These are phyloP conservation scores for Cercophora scortea DNA, from an alignment of 495 filamentous ascomycete species.

Conservation along the genomic window DNA sequence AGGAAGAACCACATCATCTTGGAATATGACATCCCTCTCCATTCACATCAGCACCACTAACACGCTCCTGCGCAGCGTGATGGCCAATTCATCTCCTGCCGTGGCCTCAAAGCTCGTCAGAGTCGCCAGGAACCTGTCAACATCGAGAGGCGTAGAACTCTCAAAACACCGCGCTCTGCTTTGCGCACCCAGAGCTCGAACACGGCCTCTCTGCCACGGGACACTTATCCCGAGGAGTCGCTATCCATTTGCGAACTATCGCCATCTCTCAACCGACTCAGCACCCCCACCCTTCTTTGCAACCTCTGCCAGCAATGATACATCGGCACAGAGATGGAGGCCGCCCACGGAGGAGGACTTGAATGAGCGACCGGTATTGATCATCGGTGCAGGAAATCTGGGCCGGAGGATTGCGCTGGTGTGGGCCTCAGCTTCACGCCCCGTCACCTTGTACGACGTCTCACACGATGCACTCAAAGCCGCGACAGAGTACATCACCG, in stretches of 20 bases:
- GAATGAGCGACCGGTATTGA: conserved; percentile 25
- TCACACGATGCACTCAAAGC: conserved; percentile 17
- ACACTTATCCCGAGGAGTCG: too few relatives aligned
- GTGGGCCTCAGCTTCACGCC: conserved; percentile 28
- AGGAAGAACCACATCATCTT: too few relatives aligned
- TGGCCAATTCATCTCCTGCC: neutral
- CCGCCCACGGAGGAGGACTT: conserved; percentile 20
- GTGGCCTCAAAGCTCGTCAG: neutral
- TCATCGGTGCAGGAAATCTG: conserved; percentile 30
- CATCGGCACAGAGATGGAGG: conserved; percentile 10
- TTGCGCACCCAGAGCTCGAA: too few relatives aligned
- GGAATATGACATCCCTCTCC: neutral
- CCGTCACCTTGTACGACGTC: conserved; percentile 31
- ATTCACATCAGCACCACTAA: neutral
- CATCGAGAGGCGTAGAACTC: neutral
- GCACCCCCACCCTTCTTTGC: neutral
- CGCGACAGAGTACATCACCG: conserved; percentile 26
- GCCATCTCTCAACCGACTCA: neutral
- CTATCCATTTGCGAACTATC: too few relatives aligned
- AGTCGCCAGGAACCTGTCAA: neutral
- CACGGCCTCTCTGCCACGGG: too few relatives aligned
- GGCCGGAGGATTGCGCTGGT: conserved; percentile 27
- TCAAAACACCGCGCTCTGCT: neutral
- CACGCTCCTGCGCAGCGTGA: neutral
- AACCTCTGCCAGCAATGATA: neutral